These are phyloP conservation scores for Punica granatum DNA, from an alignment of 345 rosid genomes.

Conservation along the genomic window DNA sequence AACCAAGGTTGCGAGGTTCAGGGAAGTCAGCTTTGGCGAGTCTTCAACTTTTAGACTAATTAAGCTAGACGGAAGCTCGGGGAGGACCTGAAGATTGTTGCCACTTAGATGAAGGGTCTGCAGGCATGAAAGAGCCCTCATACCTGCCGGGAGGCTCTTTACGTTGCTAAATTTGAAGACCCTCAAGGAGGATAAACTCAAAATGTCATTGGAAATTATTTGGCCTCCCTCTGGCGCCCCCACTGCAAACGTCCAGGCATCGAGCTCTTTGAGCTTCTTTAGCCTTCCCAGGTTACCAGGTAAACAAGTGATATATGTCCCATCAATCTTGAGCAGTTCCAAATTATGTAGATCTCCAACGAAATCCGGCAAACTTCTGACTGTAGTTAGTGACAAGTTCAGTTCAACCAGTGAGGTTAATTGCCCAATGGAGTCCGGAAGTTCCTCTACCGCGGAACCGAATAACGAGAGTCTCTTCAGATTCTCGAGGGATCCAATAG, in stretches of 20 bases:
- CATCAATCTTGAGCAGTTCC: no score
- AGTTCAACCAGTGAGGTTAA: neutral
- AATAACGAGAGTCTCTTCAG: neutral
- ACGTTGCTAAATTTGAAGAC: neutral
- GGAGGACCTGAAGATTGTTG: neutral
- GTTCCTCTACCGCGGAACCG: rapidly evolving
- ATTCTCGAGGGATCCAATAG: neutral
- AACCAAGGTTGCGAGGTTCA: neutral
- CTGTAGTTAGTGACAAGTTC: neutral
- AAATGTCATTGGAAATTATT: neutral
- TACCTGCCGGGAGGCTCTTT: neutral
- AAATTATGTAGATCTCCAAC: no score
- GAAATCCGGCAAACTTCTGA: neutral
- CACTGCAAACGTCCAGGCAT: neutral
- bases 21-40: neutral
- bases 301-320: no score
- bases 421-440: neutral
- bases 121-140: neutral
- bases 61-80: neutral
- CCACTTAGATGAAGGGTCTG: neutral
- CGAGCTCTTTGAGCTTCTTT: neutral
- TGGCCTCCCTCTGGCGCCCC: neutral
- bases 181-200: neutral
- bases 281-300: neutral
- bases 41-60: neutral